Base-by-base conservation (phyloP, 495 filamentous ascomycete genomes). In the Neurospora intermedia region DNA sequence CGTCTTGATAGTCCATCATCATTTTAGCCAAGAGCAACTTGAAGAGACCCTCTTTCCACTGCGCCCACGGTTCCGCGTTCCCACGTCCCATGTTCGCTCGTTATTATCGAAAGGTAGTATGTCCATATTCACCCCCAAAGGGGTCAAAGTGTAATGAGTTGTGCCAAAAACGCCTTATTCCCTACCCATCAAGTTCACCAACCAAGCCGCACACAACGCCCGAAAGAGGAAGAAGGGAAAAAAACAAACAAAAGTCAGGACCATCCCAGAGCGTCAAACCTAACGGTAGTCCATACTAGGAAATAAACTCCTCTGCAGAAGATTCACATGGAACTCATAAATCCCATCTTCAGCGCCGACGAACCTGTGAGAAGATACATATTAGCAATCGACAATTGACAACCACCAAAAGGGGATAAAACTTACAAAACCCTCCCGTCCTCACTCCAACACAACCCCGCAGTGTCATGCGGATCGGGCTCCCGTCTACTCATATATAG, bases 301-400 rank as follows among this genome's bases (percentile, higher is more conserved):
- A 76, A 89, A 91, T 6, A 87, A 84, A 80, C 88, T 91, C 73
- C 91, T 85, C 69, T 88, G 86, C n/a, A 85, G 78, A 27, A 89
- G 77, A 77, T 94, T 91, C 72, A 94, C 83, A 31, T 85, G 85
- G 74, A 89, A 92, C 80, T 94, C 90, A 73, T 92, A 90, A 20
- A 94, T 91, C 23, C 92, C 92, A 69, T 91, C 86, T 71, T 92
- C 85, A 4, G 91, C 91, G n/a, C 87, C 92, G 76, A 92, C 85
- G 75, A 90, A 93, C 73, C 92, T 77, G 23, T 41, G 1, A 1
- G 0, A 39, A 9, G 2, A 11, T 9, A 9, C 40, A 41, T 2
- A 41, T 41, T 41, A 41, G 40, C 40, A 10, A 41, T 41, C 40
- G 9, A 41, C 40, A 41, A 11, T 11, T 9, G 2, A 41, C 9